phyloP scores from a whole-genome alignment of 306 rosid genomes.

The Corylus avellana region DNA sequence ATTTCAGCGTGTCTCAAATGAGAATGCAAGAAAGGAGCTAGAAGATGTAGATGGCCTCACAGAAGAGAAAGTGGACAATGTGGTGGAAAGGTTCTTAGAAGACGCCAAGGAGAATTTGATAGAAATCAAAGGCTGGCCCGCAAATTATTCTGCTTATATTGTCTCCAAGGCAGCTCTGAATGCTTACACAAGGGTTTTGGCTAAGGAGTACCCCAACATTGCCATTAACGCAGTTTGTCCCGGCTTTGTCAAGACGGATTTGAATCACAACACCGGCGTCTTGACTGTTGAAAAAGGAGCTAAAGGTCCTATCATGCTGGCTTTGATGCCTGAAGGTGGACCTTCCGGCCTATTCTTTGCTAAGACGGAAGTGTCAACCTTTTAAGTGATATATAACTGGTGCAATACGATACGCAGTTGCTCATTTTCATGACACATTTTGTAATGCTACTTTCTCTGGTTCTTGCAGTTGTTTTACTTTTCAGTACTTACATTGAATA shows the following conservation, averaged over 20 bases:
- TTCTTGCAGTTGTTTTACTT: too few relatives aligned
- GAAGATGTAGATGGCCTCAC: not conserved
- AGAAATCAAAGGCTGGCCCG: not conserved
- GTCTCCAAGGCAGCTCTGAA: constrained; percentile 5
- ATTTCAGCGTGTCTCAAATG: constrained; percentile 1
- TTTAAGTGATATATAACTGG: not conserved
- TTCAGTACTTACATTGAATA: too few relatives aligned
- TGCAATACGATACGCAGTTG: too few relatives aligned
- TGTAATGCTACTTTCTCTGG: too few relatives aligned
- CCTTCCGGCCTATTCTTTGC: constrained; percentile 4
- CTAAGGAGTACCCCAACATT: not conserved
- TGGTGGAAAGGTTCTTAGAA: not conserved
- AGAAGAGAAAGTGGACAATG: constrained; percentile 13
- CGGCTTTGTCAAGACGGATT: not conserved
- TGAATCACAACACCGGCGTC: not conserved
- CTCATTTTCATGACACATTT: too few relatives aligned
- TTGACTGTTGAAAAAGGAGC: not conserved
- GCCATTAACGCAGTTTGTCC: not conserved
- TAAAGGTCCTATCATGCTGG: not conserved
- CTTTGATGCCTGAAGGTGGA: constrained; percentile 8
- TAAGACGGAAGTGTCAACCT: not conserved
- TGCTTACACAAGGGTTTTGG: not conserved
- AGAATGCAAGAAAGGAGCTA: not conserved
- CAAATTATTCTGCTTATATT: not conserved
- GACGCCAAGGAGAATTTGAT: not conserved